Evolutionary conservation across 345 rosid species (phyloP).

Genomic region (Salix dunnii): DNA sequence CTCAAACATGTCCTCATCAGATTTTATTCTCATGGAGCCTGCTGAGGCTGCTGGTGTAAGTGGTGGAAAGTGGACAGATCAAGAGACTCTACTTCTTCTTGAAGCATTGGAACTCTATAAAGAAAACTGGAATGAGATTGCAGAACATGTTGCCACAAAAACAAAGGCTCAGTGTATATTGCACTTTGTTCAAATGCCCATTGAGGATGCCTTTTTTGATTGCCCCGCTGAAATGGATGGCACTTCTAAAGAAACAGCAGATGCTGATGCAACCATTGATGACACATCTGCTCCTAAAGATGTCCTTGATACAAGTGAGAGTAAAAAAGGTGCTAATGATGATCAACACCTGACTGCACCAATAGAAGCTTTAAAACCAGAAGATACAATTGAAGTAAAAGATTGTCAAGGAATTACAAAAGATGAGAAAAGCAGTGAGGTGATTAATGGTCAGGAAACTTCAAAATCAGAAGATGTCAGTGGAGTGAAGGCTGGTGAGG

Average conservation of each 20-base stretch:
- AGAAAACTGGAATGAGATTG: constrained; percentile 98
- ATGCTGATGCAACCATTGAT: constrained; percentile 32
- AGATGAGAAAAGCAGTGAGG: constrained; percentile 35
- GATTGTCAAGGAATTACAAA: constrained; percentile 36
- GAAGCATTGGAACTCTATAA: constrained; percentile 94
- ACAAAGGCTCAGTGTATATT: constrained; percentile 95
- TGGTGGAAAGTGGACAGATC: constrained; percentile 98
- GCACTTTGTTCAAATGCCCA: constrained; percentile 98
- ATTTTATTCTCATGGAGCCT: constrained; percentile 96
- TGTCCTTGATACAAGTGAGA: constrained; percentile 49
- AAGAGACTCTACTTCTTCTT: constrained; percentile 96
- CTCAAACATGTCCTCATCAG: constrained; percentile 83
- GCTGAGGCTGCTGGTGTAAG: constrained; percentile 74
- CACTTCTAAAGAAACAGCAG: constrained; percentile 46
- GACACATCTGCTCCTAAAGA: constrained; percentile 43
- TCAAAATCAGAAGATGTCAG: constrained; percentile 35
- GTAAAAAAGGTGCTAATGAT: constrained; percentile 41
- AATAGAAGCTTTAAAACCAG: constrained; percentile 49
- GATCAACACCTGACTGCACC: constrained; percentile 41
- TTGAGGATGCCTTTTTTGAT: constrained; percentile 77
- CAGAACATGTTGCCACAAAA: constrained; percentile 98
- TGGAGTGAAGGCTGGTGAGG: constrained; percentile 39
- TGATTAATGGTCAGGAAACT: constrained; percentile 35
- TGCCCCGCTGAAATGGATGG: constrained; percentile 38
- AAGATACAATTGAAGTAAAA: constrained; percentile 48